These are phyloP conservation scores for Cladosporium sp. DNA, from an alignment of 2,329 filamentous ascomycete species.

Conservation along the genomic window DNA sequence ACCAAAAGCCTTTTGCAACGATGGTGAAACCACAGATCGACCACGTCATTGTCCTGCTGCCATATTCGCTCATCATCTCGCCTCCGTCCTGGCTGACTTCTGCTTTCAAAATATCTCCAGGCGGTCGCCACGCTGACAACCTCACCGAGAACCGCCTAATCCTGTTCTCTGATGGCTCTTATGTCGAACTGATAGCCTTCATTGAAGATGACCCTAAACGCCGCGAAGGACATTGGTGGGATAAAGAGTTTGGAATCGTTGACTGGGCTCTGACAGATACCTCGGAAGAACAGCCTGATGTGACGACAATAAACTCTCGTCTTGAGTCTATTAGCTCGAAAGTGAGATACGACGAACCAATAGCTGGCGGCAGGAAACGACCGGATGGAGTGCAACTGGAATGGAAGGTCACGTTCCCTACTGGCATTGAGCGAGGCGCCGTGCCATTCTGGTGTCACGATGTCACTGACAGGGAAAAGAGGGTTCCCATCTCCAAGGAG, in stretches of 20 bases:
- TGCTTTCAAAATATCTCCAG: constrained; percentile 56
- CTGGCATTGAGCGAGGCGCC: constrained; percentile 43
- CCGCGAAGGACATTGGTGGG: constrained; percentile 55
- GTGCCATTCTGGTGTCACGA: constrained; percentile 66
- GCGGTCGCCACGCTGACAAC: constrained; percentile 59
- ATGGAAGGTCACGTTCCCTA: constrained; percentile 56
- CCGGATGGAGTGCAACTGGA: constrained; percentile 55
- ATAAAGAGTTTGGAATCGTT: constrained; percentile 49
- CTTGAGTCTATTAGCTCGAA: constrained; percentile 24
- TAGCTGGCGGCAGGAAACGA: constrained; percentile 50
- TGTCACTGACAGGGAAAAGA: constrained; percentile 50
- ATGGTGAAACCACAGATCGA: constrained; percentile 42
- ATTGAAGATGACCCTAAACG: constrained; percentile 41
- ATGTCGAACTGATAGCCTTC: constrained; percentile 65
- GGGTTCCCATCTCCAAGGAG: constrained; percentile 47
- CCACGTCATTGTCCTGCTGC: constrained; percentile 62
- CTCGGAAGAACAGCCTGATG: constrained; percentile 17
- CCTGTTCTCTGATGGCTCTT: constrained; percentile 59
- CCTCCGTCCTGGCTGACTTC: constrained; percentile 50
- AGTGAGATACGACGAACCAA: constrained; percentile 47
- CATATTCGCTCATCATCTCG: constrained; percentile 44
- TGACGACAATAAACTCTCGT: constrained; percentile 18
- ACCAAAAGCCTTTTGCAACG: neutral
- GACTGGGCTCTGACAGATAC: constrained; percentile 57
- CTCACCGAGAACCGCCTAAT: constrained; percentile 60